Evolutionary conservation across 1,284 basidiomycete species (phyloP).

Genomic region (Prillingera fragicola): DNA sequence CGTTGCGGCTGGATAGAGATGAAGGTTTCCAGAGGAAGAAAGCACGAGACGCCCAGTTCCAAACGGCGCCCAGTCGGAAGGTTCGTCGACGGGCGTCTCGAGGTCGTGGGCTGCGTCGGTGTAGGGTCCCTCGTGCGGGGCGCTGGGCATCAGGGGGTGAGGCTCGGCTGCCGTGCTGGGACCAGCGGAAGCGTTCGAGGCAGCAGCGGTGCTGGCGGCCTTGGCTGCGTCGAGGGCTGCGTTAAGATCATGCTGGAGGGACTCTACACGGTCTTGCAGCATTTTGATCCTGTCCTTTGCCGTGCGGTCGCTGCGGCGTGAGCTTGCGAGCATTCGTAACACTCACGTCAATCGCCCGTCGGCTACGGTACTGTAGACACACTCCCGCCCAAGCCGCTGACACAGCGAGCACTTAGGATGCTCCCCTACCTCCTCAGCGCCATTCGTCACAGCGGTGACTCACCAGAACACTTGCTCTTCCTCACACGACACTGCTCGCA

Average conservation of each 20-base stretch:
- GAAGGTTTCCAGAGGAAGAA: constrained; percentile 18
- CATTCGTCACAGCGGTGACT: not conserved
- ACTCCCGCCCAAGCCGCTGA: constrained; percentile 6
- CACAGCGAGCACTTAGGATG: constrained; percentile 3
- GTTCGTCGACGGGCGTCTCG: not conserved
- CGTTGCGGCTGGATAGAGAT: constrained; percentile 23
- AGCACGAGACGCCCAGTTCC: constrained; percentile 20
- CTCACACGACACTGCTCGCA: constrained; percentile 10
- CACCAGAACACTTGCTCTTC: constrained; percentile 9
- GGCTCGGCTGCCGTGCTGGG: not conserved
- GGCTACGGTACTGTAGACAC: constrained; percentile 5
- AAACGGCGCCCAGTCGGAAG: constrained; percentile 12
- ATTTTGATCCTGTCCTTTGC: constrained; percentile 4
- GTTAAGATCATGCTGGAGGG: not conserved
- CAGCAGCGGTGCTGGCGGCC: not conserved
- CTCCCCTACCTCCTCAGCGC: constrained; percentile 1
- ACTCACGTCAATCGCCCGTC: constrained; percentile 11
- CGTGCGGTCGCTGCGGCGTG: constrained; percentile 2
- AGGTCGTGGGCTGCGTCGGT: not conserved
- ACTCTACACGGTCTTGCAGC: constrained; percentile 5
- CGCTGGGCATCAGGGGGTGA: not conserved
- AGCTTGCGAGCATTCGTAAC: not conserved
- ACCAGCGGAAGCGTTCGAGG: not conserved
- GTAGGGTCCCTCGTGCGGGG: not conserved
- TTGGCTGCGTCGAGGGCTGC: constrained; percentile 1